Base-by-base conservation (phyloP, 2,329 filamentous ascomycete species). In the Amauroascus niger region DNA sequence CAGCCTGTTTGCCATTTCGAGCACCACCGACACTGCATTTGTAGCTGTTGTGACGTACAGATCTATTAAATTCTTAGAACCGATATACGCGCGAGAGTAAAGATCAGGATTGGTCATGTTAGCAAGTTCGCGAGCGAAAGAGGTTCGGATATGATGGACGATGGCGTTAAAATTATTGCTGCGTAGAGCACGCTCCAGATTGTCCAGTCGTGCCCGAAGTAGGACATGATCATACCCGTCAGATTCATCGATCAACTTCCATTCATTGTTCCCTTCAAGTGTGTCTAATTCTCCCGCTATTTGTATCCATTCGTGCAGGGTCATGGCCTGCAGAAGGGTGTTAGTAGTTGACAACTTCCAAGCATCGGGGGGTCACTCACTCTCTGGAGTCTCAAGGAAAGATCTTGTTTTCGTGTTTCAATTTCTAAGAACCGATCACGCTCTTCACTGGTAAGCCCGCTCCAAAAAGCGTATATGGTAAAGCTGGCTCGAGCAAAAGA, bases 41-140 rank as follows among this genome's bases (percentile, higher is more conserved):
- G 89, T 72, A 0, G 87, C 84, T 1, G 87, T 88, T 48, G 86
- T 80, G 57, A 95, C 90, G 63, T 96, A 96, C 32, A 80, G 77
- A 69, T 96, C 90, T 57, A 95, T 91, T 58, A 95, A 71, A 55
- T 79, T 76, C 71, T 96, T 96, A 7, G 90, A 95, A 4, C 90
- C 91, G 13, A 88, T 79, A 64, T 93, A 84, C 0, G 86, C 87
- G 65, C 93, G 87, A 53, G 83, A 83, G 71, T 96, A 96, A 1
- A 96, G 76, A 50, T 83, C 79, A 40, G 85, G 78, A 63, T 89
- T 86, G 57, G 87, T 88, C 85, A 96, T 95, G 49, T 86, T 86
- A 6, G 88, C 90, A 8, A 95, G 73, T 61, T 90, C 84, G 43
- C 90, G 83, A 37, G 84, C 88, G 47, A 96, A 71, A 1, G 86